phyloP scores from a whole-genome alignment of 768 basidiomycete species.

The Lactarius indigo region DNA sequence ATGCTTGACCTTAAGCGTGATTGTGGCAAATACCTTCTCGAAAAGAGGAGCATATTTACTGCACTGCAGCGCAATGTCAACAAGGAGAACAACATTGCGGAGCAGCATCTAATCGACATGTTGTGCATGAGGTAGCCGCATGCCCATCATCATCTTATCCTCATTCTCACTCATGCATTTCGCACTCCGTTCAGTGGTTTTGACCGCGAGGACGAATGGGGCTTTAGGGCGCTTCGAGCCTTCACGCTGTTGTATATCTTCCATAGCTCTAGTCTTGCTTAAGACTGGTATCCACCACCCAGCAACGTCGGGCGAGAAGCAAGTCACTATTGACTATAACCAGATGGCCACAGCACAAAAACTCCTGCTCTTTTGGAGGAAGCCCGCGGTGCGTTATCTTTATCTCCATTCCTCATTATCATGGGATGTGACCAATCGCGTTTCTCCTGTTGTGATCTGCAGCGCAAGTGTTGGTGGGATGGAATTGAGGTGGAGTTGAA shows the following conservation, averaged over 20 bases:
- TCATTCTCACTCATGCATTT: constrained; percentile 4
- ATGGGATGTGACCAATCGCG: constrained; percentile 14
- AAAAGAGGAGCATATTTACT: constrained; percentile 91
- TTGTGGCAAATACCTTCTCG: constrained; percentile 85
- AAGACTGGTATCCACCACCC: constrained; percentile 93
- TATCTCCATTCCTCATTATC: constrained; percentile 8
- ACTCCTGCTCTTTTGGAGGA: constrained; percentile 95
- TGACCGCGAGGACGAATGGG: constrained; percentile 97
- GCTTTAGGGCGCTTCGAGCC: constrained; percentile 95
- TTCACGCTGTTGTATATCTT: constrained; percentile 94
- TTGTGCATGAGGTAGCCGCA: constrained; percentile 90
- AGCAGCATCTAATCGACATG: constrained; percentile 99
- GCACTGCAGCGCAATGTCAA: constrained; percentile 98
- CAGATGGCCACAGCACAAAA: constrained; percentile 99
- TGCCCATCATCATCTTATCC: constrained; percentile 20
- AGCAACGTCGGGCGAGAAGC: constrained; percentile 50
- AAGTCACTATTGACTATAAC: constrained; percentile 79
- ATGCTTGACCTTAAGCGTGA: constrained; percentile 79
- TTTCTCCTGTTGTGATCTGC: constrained; percentile 1
- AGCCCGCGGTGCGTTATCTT: constrained; percentile 82
- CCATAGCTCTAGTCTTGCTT: constrained; percentile 93
- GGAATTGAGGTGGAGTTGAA: constrained; percentile 87
- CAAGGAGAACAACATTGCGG: constrained; percentile 98
- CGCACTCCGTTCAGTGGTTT: constrained; percentile 65
- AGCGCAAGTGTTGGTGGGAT: constrained; percentile 99